These are phyloP conservation scores for Verticillium tricorpus DNA, from an alignment of 2,329 filamentous ascomycete genomes.

Conservation along the genomic window DNA sequence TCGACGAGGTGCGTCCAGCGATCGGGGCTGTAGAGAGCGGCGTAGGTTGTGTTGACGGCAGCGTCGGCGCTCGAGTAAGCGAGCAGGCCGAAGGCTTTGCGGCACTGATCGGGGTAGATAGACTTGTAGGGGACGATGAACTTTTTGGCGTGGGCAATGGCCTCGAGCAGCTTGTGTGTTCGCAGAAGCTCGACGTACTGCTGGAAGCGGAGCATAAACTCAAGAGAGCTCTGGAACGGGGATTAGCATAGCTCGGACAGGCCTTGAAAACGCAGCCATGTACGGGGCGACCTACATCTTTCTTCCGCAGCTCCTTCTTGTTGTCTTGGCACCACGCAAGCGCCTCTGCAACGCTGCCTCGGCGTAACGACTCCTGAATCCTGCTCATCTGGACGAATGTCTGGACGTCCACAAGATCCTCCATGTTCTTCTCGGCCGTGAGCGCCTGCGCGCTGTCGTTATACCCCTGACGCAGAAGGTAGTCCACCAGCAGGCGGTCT, in stretches of 20 bases:
- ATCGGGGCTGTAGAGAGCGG: slow-evolving; percentile 62
- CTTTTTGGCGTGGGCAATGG: slow-evolving; percentile 77
- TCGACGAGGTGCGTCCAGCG: slow-evolving; percentile 75
- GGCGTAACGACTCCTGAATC: slow-evolving; percentile 68
- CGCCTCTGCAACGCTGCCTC: slow-evolving; percentile 70
- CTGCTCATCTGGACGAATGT: slow-evolving; percentile 80
- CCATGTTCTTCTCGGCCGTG: slow-evolving; percentile 69
- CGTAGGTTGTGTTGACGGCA: slow-evolving; percentile 36
- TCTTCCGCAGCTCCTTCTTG: slow-evolving; percentile 85
- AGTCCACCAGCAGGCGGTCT: slow-evolving; percentile 86
- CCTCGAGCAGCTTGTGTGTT: slow-evolving; percentile 67
- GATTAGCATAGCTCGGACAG: not conserved
- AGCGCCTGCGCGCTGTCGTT: slow-evolving; percentile 70
- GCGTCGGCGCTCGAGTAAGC: slow-evolving; percentile 62
- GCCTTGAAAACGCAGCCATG: not conserved
- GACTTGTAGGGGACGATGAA: slow-evolving; percentile 69
- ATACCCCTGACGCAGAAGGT: slow-evolving; percentile 81
- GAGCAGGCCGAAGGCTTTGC: slow-evolving; percentile 73
- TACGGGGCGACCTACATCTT: slow-evolving; percentile 53
- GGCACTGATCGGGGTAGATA: slow-evolving; percentile 63
- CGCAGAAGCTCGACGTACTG: slow-evolving; percentile 92
- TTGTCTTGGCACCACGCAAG: slow-evolving; percentile 91
- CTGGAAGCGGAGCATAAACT: slow-evolving; percentile 89
- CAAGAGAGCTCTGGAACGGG: slow-evolving; percentile 63
- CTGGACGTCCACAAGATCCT: slow-evolving; percentile 80